A percentile compares a stretch with the other conserved stretches of the same genome.
phyloP scores from a whole-genome alignment of 164 flowering plant species.

The Protea cynaroides region DNA sequence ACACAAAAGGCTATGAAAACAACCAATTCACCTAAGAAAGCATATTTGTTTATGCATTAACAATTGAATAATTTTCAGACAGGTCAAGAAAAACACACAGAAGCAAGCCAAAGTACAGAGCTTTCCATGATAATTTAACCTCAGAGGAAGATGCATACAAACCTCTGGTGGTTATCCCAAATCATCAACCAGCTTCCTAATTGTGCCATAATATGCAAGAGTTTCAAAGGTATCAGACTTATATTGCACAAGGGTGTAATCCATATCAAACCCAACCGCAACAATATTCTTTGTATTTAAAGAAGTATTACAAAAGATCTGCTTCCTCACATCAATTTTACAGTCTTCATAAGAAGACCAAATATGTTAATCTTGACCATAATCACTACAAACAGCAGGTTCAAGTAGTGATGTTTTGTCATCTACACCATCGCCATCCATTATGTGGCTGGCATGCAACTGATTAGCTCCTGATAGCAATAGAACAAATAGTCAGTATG shows the following conservation, averaged over 20 bases:
- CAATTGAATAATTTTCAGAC: background rate
- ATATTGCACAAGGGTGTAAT: conserved; percentile 95
- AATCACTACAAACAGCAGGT: conserved; percentile 16
- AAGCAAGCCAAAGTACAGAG: background rate
- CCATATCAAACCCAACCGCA: conserved; percentile 99
- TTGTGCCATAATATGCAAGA: conserved; percentile 86
- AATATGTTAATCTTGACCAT: conserved; percentile 27
- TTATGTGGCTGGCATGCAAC: conserved; percentile 29
- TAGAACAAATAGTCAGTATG: background rate
- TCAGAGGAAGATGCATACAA: conserved; percentile 18
- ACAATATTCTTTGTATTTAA: conserved; percentile 85
- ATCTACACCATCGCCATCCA: conserved; percentile 38
- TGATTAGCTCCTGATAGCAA: conserved; percentile 28
- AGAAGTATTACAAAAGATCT: conserved; percentile 89
- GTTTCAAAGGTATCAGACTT: conserved; percentile 93
- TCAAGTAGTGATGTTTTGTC: conserved; percentile 19
- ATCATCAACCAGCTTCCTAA: conserved; percentile 73
- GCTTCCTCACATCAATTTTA: conserved; percentile 59
- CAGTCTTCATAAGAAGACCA: conserved; percentile 68
- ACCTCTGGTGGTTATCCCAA: conserved; percentile 91
- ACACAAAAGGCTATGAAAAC: background rate
- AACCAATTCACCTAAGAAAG: background rate
- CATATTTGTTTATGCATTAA: background rate
- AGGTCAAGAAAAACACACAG: background rate
- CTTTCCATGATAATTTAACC: background rate